Evolutionary conservation across 78 protist species (phyloP).

Genomic region (Dictyostelium firmibasis): DNA sequence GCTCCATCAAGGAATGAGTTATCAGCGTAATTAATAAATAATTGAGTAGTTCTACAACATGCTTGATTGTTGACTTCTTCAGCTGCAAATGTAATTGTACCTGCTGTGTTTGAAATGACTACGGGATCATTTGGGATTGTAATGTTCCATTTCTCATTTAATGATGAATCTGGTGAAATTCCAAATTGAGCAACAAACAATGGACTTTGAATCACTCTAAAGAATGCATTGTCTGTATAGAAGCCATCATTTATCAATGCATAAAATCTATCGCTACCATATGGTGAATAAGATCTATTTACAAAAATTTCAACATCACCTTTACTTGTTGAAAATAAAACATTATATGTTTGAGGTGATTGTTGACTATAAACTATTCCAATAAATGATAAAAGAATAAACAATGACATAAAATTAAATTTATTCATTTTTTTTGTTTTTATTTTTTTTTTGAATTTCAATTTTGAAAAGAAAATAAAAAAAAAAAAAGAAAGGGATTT

Average conservation of each 20-base stretch:
- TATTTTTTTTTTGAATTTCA: neutral
- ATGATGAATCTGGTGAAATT: slow-evolving; percentile 28
- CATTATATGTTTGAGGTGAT: slow-evolving; percentile 9
- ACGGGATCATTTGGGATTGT: slow-evolving; percentile 65
- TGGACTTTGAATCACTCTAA: slow-evolving; percentile 82
- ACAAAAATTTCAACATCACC: slow-evolving; percentile 5
- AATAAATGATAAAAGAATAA: neutral
- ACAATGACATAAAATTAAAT: neutral
- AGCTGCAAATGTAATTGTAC: slow-evolving; percentile 72
- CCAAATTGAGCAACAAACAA: slow-evolving; percentile 85
- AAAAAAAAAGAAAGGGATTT: neutral
- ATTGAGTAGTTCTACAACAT: slow-evolving; percentile 85
- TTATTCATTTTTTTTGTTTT: neutral
- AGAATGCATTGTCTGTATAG: slow-evolving; percentile 78
- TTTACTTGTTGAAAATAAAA: slow-evolving; percentile 6
- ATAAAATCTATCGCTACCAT: slow-evolving; percentile 14
- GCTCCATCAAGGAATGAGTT: slow-evolving; percentile 69
- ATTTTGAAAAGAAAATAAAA: neutral
- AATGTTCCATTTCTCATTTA: slow-evolving; percentile 59
- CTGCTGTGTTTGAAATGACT: slow-evolving; percentile 46
- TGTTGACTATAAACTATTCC: neutral
- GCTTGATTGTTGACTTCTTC: slow-evolving; percentile 46
- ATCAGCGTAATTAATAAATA: slow-evolving; percentile 84
- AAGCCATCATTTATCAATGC: neutral
- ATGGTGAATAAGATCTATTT: neutral